phyloP scores from a whole-genome alignment of 1,284 basidiomycete genomes.

The Marasmius oreades region DNA sequence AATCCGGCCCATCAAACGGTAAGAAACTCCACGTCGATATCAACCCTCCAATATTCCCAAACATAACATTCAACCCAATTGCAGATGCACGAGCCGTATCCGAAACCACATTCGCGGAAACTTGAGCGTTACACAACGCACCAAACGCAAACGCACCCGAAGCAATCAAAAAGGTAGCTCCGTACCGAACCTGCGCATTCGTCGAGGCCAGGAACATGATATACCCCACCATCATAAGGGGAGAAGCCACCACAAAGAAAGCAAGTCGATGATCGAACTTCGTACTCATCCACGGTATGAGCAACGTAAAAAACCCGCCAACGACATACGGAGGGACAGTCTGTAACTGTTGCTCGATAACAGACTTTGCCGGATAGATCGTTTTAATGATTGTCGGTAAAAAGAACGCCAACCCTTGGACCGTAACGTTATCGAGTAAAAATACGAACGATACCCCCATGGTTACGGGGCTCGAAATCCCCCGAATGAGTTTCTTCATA shows the following conservation, averaged over 20 bases:
- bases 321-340: constrained; percentile 2
- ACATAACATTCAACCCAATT: neutral
- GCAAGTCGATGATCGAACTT: neutral
- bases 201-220: neutral
- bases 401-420: constrained; percentile 1
- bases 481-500: neutral
- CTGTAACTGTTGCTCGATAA: neutral
- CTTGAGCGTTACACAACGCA: neutral
- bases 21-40: neutral
- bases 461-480: neutral
- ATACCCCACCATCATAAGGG: neutral
- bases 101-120: neutral
- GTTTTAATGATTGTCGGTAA: neutral
- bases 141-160: neutral
- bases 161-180: neutral
- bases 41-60: neutral
- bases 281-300: neutral
- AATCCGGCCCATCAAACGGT: neutral
- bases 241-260: neutral
- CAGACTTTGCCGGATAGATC: neutral
- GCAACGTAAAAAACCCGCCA: neutral
- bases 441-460: neutral
- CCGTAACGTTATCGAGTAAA: neutral
- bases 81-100: neutral
- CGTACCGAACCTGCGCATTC: neutral